Conservation (phyloP, 768 basidiomycete genomes). For the Suillus paluster region DNA sequence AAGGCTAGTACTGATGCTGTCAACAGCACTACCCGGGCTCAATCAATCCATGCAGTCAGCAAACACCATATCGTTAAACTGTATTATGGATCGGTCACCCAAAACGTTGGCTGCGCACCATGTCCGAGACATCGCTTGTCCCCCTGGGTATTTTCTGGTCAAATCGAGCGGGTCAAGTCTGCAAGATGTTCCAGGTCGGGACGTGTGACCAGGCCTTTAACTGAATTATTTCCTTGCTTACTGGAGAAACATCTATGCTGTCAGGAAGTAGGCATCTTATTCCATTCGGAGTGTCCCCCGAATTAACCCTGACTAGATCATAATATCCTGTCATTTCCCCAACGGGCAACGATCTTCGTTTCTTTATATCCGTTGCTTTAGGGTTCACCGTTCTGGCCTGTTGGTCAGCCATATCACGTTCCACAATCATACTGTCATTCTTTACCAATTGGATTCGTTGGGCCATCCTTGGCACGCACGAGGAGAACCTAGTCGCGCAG, state of each 20-base stretch:
- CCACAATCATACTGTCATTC: no score
- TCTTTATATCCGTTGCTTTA: constrained; percentile 36
- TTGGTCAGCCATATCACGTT: constrained; percentile 12
- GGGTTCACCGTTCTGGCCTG: constrained; percentile 28
- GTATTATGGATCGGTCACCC: neutral
- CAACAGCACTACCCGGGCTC: neutral
- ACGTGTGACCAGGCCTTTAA: neutral
- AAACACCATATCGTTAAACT: neutral
- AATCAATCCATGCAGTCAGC: neutral
- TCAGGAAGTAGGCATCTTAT: neutral
- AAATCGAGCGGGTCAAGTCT: neutral
- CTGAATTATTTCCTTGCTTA: neutral
- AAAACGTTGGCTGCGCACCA: neutral
- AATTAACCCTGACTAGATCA: neutral
- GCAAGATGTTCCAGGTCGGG: neutral
- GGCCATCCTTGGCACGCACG: neutral
- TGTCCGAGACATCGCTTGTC: neutral
- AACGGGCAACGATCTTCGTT: constrained; percentile 29
- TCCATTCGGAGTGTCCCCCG: neutral
- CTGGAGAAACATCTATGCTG: neutral
- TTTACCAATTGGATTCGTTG: neutral
- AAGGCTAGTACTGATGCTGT: neutral
- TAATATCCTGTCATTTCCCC: neutral
- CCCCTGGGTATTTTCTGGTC: neutral
- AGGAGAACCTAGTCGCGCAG: neutral